A percentile compares a stretch with the other conserved stretches of the same genome.
Conservation (phyloP, 495 filamentous ascomycete species). For the Talaromyces borbonicus region DNA sequence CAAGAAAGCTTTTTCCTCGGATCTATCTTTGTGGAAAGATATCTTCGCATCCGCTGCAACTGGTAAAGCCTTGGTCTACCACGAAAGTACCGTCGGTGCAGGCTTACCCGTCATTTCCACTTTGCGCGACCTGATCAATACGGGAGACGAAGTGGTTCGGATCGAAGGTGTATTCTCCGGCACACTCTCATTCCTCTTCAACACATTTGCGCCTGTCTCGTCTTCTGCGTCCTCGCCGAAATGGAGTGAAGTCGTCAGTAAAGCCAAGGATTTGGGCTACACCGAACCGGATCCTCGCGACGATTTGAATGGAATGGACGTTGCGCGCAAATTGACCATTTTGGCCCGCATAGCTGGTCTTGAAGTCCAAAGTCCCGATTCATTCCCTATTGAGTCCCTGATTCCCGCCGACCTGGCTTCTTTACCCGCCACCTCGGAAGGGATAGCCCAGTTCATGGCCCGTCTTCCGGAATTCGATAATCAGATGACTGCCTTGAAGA, state of each 20-base stretch:
- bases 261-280: constrained; percentile 90
- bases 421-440: constrained; percentile 48
- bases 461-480: constrained; percentile 66
- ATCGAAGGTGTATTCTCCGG: constrained; percentile 97
- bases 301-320: constrained; percentile 92
- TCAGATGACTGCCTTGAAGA: constrained; percentile 75
- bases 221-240: constrained; percentile 36
- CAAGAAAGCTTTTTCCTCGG: constrained; percentile 89
- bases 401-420: constrained; percentile 76
- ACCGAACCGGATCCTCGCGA: constrained; percentile 95
- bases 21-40: constrained; percentile 64
- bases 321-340: constrained; percentile 94
- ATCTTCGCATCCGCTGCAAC: constrained; percentile 59
- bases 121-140: constrained; percentile 77
- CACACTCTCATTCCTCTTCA: constrained; percentile 94
- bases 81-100: constrained; percentile 87
- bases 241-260: constrained; percentile 80
- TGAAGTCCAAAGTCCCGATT: constrained; percentile 61
- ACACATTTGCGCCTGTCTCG: constrained; percentile 72
- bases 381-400: constrained; percentile 84
- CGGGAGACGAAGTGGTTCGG: constrained; percentile 74
- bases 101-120: constrained; percentile 88
- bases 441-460: constrained; percentile 65
- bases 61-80: constrained; percentile 70
- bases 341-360: constrained; percentile 76